These are phyloP conservation scores for Rutidosis leptorrhynchoides DNA, from an alignment of 129 eudicot genomes.

Conservation along the genomic window DNA sequence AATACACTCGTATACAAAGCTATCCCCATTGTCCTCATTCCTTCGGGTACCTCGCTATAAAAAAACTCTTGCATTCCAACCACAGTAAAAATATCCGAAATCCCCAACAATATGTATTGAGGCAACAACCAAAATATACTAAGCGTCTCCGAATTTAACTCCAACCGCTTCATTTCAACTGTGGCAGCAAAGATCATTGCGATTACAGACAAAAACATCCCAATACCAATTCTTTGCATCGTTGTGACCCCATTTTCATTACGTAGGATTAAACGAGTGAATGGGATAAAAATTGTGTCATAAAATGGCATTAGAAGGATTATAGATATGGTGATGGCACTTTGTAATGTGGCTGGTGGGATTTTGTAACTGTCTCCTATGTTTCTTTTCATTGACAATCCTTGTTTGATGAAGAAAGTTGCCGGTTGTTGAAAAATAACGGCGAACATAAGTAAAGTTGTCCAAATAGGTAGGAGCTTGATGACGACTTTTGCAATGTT, in stretches of 20 bases:
- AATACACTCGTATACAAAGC: slow-evolving; percentile 90
- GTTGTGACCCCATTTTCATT: slow-evolving; percentile 74
- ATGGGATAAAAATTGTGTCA: slow-evolving; percentile 67
- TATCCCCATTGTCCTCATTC: slow-evolving; percentile 91
- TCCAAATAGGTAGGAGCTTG: slow-evolving; percentile 74
- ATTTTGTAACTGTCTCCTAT: slow-evolving; percentile 71
- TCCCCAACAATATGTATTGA: slow-evolving; percentile 72
- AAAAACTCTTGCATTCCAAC: slow-evolving; percentile 98
- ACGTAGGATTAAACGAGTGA: slow-evolving; percentile 46
- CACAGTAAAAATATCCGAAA: slow-evolving; percentile 89
- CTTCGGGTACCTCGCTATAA: slow-evolving; percentile 75
- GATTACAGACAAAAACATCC: slow-evolving; percentile 81
- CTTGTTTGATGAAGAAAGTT: slow-evolving; percentile 97
- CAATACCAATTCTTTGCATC: slow-evolving; percentile 83
- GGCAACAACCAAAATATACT: slow-evolving; percentile 87
- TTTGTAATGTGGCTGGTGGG: slow-evolving; percentile 97
- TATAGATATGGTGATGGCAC: slow-evolving; percentile 83
- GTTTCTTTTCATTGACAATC: slow-evolving; percentile 84
- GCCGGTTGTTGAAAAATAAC: slow-evolving; percentile 94
- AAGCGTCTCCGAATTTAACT: slow-evolving; percentile 18
- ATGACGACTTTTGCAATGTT: slow-evolving; percentile 51
- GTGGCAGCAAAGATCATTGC: slow-evolving; percentile 92
- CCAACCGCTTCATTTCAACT: slow-evolving; percentile 55
- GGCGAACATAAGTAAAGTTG: slow-evolving; percentile 80
- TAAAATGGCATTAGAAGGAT: slow-evolving; percentile 83